Base-by-base conservation (phyloP, 2,329 filamentous ascomycete genomes). In the Alternaria postmessia region DNA sequence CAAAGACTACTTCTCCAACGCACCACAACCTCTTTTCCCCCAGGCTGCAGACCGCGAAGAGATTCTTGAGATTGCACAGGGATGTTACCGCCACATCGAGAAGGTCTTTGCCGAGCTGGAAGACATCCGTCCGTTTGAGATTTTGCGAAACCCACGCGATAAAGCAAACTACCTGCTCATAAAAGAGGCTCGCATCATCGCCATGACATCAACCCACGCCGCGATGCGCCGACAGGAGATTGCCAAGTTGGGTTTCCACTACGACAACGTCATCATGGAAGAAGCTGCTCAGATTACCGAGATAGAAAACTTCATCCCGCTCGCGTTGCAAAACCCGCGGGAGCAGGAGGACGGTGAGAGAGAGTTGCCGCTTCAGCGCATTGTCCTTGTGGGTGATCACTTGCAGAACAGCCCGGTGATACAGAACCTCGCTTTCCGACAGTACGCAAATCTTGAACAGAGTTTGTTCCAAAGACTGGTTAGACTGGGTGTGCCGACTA, bases 231-330 rank as follows among this genome's bases (percentile, higher is more conserved):
- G 94, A 64, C 89, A 92, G 64, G 94, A 98, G 72, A 98, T 99
- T 70, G 91, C 93, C 1, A 86, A 87, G 16, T 85, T 98, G n/a
- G 94, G 94, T 16, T 99, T 99, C 80, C 92, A 93, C 69, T 99
- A 99, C 72, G 94, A 98, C 82, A 99, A 97, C 66, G 91, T 99
- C 12, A 86, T 99, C 54, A 97, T 99, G 91, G 95, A 99, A 81
- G 95, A 99, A 84, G 94, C 95, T 5, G 95, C 95, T 12, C 95
- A 99, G 75, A 94, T 99, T 74, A 99, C 94, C 0, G 95, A 99
- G 78, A 91, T 97, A 46, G 95, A 99, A 76, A 96, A 93, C 65
- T 98, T 99, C 80, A 93, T 99, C 65, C 95, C 95, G 0, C 84
- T 97, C 54, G 91, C 94, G n/a, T 85, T 99, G 79, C 96, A 99